phyloP scores from a whole-genome alignment of 129 eudicot species.

The Solidago caesia region DNA sequence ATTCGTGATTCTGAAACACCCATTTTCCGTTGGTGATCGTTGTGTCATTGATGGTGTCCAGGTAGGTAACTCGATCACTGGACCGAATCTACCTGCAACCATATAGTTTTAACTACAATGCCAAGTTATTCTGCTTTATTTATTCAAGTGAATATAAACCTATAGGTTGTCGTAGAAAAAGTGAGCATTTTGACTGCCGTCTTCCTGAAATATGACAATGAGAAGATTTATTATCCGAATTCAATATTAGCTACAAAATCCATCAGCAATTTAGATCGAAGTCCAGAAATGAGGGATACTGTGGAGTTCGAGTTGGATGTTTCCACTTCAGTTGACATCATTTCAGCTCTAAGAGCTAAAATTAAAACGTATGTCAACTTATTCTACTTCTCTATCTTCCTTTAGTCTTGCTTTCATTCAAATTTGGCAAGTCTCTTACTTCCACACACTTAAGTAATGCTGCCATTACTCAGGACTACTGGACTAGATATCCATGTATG shows the following conservation, averaged over 20 bases:
- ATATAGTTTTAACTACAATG: not conserved
- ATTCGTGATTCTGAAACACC: slow-evolving; percentile 49
- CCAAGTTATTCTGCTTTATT: slow-evolving; percentile 1
- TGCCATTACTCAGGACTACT: too few species aligned
- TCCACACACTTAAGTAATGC: slow-evolving; percentile 9
- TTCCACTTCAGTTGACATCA: slow-evolving; percentile 46
- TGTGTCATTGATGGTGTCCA: slow-evolving; percentile 58
- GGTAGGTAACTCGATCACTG: slow-evolving; percentile 29
- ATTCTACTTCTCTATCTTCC: slow-evolving; percentile 9
- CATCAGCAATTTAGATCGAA: slow-evolving; percentile 58
- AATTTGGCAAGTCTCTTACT: slow-evolving; percentile 1
- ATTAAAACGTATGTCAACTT: slow-evolving; percentile 45
- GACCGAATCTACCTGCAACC: not conserved
- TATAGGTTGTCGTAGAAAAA: slow-evolving; percentile 59
- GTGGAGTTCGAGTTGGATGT: slow-evolving; percentile 53
- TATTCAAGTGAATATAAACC: slow-evolving; percentile 4
- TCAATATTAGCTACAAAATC: slow-evolving; percentile 48
- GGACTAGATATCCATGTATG: too few species aligned
- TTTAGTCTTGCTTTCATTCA: not conserved
- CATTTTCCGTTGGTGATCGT: slow-evolving; percentile 60
- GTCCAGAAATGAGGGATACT: slow-evolving; percentile 58
- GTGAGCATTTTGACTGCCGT: slow-evolving; percentile 54
- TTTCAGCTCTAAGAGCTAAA: slow-evolving; percentile 40
- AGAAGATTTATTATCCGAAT: slow-evolving; percentile 58
- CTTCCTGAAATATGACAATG: slow-evolving; percentile 53